Evolutionary conservation across 2,329 filamentous ascomycete species (phyloP), one percentile per base, ranked within the genome.

Genomic region (Aspergillus niger): DNA sequence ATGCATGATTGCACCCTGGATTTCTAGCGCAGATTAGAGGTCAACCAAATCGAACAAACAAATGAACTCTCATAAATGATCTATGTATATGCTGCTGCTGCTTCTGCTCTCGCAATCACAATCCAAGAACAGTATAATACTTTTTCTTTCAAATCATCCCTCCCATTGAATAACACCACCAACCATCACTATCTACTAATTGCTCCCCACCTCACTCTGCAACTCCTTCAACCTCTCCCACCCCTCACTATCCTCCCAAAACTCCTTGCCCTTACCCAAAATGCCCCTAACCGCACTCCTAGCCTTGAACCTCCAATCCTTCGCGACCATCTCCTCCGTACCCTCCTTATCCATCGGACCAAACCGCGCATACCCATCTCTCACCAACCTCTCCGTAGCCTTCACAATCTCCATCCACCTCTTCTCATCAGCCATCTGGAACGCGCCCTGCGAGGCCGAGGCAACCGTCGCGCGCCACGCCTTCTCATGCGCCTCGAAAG

Each of bases 271-370:
- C 72, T 90, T 90, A 0, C 92, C 90, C 82, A 96, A 84, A 6
- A 98, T 89, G 55, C 91, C 92, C 57, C 92, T 83, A 2, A 97
- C 83, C 10, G 93, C 93, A 74, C 87, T 96, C 69, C 91, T 83
- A 0, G 91, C 91, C 83, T 97, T 98, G 65, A 91, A 91, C 75
- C 86, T 90, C 95, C 95, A 99, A 70, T 88, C 89, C 60, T 84
- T 85, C 2, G 91, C 91, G 2, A 97, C 87, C 74, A 74, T 62
- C 76, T 74, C 80, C 59, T 83, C 69, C 1, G 84, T 84, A 61
- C 86, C 85, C 6, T 82, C 86, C 68, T 72, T 77, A 20, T 87
- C 82, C 65, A 85, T 82, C 0, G 82, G 79, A 0, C 91, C 91
- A 68, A 92, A 87, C 73, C 89, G 92, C 77, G 95, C 91, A 76